Evolutionary conservation across 2,329 filamentous ascomycete species (phyloP), one percentile per base, ranked within the genome.

Genomic region (Colletotrichum horii): DNA sequence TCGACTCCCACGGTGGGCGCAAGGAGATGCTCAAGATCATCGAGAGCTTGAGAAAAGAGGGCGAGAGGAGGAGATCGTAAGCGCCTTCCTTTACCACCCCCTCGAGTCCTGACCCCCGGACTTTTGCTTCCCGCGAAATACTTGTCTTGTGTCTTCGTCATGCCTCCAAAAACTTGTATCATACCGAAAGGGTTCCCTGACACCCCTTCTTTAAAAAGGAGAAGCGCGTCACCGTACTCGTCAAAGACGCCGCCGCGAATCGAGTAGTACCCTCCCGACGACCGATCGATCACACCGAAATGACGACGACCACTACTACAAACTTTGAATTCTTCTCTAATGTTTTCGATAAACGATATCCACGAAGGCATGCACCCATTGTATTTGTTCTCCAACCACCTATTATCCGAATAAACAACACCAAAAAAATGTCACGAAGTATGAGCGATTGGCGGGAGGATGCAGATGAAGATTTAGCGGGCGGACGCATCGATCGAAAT

Each of bases 21-120:
- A 97, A 97, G 84, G 95, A 98, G 83, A 98, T 99, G 92, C 85
- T 97, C 78, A 93, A 92, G 81, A 96, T 97, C 48, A 97, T 98
- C 78, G 95, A 98, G 80, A 93, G 89, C 43, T 91, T 97, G 81
- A 92, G 96, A 75, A 96, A 96, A 83, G 96, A 98, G 83, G 96
- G 95, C 26, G 95, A 97, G 84, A 90, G 95, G 79, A 91, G 96
- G 82, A 89, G 93, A 88, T 95, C 94, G 93, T 96, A 87, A 89
- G 94, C 91, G 22, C 65, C 16, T 58, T 48, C 30, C 55, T 28
- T 24, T 9, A 28, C 28, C 62, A 14, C 3, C 6, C 60, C 34
- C 36, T 3, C 8, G 19, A 15, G 32, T 56, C 12, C 26, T 34
- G 12, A 62, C 19, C 22, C 30, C 43, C 11, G n/a, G 11, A 22